Conservation (phyloP, 257 asterid species). For the Plantago major region DNA sequence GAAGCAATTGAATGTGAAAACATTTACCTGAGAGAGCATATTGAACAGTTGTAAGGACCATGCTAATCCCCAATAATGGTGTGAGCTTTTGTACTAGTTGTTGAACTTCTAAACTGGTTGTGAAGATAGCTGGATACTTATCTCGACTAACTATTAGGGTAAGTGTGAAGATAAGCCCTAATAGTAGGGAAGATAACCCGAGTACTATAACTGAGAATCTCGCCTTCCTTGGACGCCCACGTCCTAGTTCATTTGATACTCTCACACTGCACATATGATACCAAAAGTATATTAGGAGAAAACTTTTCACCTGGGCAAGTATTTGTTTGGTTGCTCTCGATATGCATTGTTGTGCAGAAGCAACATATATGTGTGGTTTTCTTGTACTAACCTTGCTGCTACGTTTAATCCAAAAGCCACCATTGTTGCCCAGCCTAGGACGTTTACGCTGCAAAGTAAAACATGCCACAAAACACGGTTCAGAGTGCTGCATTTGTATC, state of each 20-base stretch:
- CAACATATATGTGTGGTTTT: no score
- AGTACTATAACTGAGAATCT: conserved; percentile 36
- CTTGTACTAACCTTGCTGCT: no score
- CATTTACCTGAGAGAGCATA: conserved; percentile 40
- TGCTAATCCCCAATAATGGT: conserved; percentile 39
- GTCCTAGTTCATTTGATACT: conserved; percentile 51
- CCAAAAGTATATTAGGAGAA: no score
- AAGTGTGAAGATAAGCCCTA: conserved; percentile 32
- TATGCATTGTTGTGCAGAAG: no score
- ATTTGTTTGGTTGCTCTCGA: no score
- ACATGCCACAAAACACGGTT: no score
- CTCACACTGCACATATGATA: conserved; percentile 32
- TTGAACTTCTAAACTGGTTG: conserved; percentile 27
- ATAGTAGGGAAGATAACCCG: conserved; percentile 28
- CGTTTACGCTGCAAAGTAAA: no score
- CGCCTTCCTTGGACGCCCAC: conserved; percentile 33
- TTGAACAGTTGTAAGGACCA: conserved; percentile 35
- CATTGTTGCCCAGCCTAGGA: no score
- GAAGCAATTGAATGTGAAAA: neutral
- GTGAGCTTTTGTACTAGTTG: conserved; percentile 38
- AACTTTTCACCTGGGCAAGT: no score
- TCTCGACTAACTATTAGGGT: conserved; percentile 21
- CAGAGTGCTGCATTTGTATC: no score
- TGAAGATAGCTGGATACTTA: conserved; percentile 39
- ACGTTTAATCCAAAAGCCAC: no score